These are phyloP conservation scores for Amesomyces nigricolor DNA, from an alignment of 2,329 filamentous ascomycete species.

Conservation along the genomic window DNA sequence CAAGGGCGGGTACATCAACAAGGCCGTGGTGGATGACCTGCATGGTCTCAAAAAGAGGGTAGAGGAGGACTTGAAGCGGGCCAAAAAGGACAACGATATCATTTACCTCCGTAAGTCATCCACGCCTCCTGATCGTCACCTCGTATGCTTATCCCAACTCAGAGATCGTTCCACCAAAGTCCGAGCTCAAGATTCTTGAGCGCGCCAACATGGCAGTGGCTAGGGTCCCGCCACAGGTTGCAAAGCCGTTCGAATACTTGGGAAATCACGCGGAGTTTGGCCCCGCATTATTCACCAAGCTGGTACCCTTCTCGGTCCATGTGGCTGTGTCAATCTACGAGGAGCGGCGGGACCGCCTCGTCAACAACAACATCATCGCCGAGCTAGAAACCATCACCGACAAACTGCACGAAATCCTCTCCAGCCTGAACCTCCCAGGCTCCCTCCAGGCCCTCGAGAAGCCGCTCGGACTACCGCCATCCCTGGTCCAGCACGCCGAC, in stretches of 20 bases:
- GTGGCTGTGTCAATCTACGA: constrained; percentile 93
- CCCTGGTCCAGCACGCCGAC: constrained; percentile 81
- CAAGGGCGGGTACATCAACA: constrained; percentile 67
- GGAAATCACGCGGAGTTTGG: constrained; percentile 78
- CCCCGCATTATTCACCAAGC: constrained; percentile 76
- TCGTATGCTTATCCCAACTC: constrained; percentile 29
- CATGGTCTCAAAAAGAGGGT: constrained; percentile 77
- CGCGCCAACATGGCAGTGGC: constrained; percentile 82
- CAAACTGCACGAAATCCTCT: constrained; percentile 70
- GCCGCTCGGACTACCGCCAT: constrained; percentile 81
- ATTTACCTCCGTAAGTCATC: constrained; percentile 72
- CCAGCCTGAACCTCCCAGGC: constrained; percentile 81
- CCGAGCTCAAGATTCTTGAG: constrained; percentile 79
- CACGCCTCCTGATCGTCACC: background rate
- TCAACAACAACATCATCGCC: constrained; percentile 81
- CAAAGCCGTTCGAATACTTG: constrained; percentile 71
- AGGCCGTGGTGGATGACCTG: constrained; percentile 73
- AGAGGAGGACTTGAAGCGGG: constrained; percentile 80
- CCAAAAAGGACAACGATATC: constrained; percentile 93
- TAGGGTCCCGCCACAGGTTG: constrained; percentile 74
- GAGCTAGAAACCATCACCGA: constrained; percentile 78
- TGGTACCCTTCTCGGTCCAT: constrained; percentile 94
- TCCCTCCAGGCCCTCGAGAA: constrained; percentile 93
- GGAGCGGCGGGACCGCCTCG: constrained; percentile 80
- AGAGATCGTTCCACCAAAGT: constrained; percentile 77